Evolutionary conservation across 805 yeast species (phyloP), one percentile per base, ranked within the genome.

Genomic region (Monosporozyma siamensis): DNA sequence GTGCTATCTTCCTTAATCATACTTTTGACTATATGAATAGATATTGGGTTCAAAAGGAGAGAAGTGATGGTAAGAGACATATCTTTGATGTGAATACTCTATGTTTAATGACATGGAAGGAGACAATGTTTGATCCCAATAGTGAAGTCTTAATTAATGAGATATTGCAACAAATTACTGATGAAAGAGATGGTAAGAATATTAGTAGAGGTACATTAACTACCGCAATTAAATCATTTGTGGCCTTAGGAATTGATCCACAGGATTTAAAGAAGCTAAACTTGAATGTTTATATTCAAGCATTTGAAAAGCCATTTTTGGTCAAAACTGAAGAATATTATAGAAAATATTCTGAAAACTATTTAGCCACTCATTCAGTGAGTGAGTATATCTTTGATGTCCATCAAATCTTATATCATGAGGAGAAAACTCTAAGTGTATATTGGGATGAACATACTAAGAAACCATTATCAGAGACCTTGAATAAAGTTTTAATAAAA

Each of bases 31-130:
- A 92, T 64, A 79, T 92, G 75, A 92, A 92, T 64, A 75, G 97
- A 48, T 92, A 90, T 65, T 92, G 98, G 98, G 96, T 94, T 35
- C 84, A 83, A 53, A 89, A 94, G 57, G 97, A 90, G 64, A 75
- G 97, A 56, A 82, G 87, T 34, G 97, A 90, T 59, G 97, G 97
- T 14, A 77, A 86, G 55, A 74, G 88, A 49, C 88, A 86, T 55
- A 80, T 92, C 37, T 87, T 79, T 62, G 98, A 92, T 63, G 94
- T 94, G 18, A 81, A 88, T 59, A 87, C 96, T 4, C 69, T 92
- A 49, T 83, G 95, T 40, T 68, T 90, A 41, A 71, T 88, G 51
- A 80, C 85, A 39, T 92, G 99, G 99, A 81, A 83, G 56, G 77
- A 78, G 45, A 76, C 78, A 45, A 74, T 92, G 76, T 90, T 92